phyloP scores from a whole-genome alignment of 1,139 yeast genomes.

The Geotrichum macrosporum region DNA sequence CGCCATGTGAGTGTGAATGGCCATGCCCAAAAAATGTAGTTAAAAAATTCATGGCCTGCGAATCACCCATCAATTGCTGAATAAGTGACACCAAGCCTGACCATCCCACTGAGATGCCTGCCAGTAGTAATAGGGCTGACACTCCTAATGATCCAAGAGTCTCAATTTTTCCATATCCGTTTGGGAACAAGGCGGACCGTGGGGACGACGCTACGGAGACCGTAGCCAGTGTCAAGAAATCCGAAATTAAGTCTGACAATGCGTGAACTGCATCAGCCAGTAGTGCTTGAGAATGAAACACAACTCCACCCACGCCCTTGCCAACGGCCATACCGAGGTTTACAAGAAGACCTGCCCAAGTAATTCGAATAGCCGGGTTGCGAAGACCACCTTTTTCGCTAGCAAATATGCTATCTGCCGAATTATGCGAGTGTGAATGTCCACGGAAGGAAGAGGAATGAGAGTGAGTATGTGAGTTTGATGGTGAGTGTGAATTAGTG shows the following conservation, averaged over 20 bases:
- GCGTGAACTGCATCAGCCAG: slow-evolving; percentile 95
- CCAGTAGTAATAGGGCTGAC: slow-evolving; percentile 72
- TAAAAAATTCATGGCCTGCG: slow-evolving; percentile 36
- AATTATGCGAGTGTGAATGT: slow-evolving; percentile 29
- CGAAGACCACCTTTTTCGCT: slow-evolving; percentile 37
- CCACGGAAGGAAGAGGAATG: slow-evolving; percentile 19
- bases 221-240: slow-evolving; percentile 80
- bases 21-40: slow-evolving; percentile 41
- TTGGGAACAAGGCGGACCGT: slow-evolving; percentile 66
- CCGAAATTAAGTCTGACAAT: slow-evolving; percentile 85
- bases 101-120: slow-evolving; percentile 92
- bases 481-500: slow-evolving; percentile 24
- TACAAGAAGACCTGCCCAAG: slow-evolving; percentile 83
- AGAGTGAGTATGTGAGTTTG: slow-evolving; percentile 21
- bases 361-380: slow-evolving; percentile 87
- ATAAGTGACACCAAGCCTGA: slow-evolving; percentile 66
- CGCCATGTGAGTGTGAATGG: slow-evolving; percentile 15
- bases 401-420: slow-evolving; percentile 30
- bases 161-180: slow-evolving; percentile 91
- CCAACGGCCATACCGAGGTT: slow-evolving; percentile 86
- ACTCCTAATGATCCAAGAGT: slow-evolving; percentile 88
- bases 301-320: slow-evolving; percentile 83
- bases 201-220: slow-evolving; percentile 68
- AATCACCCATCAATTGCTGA: slow-evolving; percentile 39
- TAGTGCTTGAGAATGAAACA: slow-evolving; percentile 90